Conservation (phyloP, 2,329 filamentous ascomycete genomes). For the Sporothrix schenckii region DNA sequence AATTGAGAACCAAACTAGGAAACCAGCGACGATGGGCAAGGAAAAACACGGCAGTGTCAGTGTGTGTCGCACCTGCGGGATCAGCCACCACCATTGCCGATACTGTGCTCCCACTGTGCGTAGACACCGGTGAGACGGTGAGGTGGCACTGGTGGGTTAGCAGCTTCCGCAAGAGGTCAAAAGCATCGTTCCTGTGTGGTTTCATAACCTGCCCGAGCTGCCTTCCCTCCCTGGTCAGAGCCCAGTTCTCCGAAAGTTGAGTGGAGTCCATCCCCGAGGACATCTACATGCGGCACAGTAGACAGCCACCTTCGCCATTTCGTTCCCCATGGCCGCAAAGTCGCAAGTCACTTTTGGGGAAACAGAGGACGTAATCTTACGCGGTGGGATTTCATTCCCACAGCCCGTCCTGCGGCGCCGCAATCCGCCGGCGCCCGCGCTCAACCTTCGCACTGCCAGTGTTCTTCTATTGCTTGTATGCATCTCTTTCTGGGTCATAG, state of each 20-base stretch:
- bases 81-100: background rate
- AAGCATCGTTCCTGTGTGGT: background rate
- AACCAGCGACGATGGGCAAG: background rate
- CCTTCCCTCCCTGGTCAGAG: background rate
- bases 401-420: conserved; percentile 18
- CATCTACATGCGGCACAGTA: background rate
- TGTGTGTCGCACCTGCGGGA: background rate
- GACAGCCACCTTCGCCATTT: conserved; percentile 4
- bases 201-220: background rate
- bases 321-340: background rate
- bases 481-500: background rate
- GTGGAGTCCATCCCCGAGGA: background rate
- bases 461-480: background rate
- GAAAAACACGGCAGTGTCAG: background rate
- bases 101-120: conserved; percentile 1
- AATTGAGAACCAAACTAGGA: background rate
- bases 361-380: background rate
- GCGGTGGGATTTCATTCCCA: background rate
- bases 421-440: background rate
- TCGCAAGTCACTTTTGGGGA: background rate
- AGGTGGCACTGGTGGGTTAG: background rate
- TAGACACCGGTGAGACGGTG: background rate
- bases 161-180: conserved; percentile 10
- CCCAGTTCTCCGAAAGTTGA: conserved; percentile 24
- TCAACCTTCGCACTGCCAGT: conserved; percentile 2